A percentile compares a stretch with the other conserved stretches of the same genome.
These are phyloP conservation scores for Trypanosoma scelopori DNA, from an alignment of 208 protist species.

Conservation along the genomic window DNA sequence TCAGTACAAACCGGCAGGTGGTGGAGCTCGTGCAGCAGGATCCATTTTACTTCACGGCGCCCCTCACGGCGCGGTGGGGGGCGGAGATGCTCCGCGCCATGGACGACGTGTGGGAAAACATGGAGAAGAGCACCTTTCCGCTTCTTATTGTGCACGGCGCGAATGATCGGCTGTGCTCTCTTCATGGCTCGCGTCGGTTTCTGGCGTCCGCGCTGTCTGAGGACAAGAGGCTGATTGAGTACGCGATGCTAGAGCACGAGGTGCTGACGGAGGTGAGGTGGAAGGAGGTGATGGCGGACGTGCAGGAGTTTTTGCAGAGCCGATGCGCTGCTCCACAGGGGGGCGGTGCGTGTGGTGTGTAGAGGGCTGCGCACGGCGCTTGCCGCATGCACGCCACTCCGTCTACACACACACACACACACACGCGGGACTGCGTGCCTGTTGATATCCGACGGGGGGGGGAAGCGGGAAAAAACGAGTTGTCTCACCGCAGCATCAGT, in stretches of 20 bases:
- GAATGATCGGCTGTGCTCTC: slow-evolving; percentile 45
- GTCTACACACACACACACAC: too few relatives aligned
- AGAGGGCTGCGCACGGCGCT: too few relatives aligned
- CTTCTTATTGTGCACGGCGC: slow-evolving; percentile 68
- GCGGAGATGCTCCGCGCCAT: slow-evolving; percentile 50
- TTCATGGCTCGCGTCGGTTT: slow-evolving; percentile 42
- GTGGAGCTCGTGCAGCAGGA: slow-evolving; percentile 62
- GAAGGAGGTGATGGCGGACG: slow-evolving; percentile 46
- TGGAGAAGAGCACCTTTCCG: slow-evolving; percentile 40
- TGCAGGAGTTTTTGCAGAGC: slow-evolving; percentile 45
- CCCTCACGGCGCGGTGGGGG: slow-evolving; percentile 47
- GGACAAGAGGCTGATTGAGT: slow-evolving; percentile 55
- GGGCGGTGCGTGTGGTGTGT: not conserved
- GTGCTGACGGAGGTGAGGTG: slow-evolving; percentile 65
- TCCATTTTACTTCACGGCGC: slow-evolving; percentile 40
- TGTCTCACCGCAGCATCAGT: too few relatives aligned
- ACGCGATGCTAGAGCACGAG: slow-evolving; percentile 50
- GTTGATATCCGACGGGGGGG: too few relatives aligned
- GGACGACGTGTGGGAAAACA: slow-evolving; percentile 30
- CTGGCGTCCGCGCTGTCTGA: slow-evolving; percentile 34
- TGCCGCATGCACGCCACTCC: too few relatives aligned
- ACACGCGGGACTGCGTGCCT: too few relatives aligned
- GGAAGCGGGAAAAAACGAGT: too few relatives aligned
- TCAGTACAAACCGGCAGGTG: slow-evolving; percentile 52
- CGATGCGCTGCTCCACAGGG: too few relatives aligned